A percentile compares a stretch with the other conserved stretches of the same genome.
These are phyloP conservation scores for Aphanomyces astaci DNA, from an alignment of 352 stramenopile genomes.

Conservation along the genomic window DNA sequence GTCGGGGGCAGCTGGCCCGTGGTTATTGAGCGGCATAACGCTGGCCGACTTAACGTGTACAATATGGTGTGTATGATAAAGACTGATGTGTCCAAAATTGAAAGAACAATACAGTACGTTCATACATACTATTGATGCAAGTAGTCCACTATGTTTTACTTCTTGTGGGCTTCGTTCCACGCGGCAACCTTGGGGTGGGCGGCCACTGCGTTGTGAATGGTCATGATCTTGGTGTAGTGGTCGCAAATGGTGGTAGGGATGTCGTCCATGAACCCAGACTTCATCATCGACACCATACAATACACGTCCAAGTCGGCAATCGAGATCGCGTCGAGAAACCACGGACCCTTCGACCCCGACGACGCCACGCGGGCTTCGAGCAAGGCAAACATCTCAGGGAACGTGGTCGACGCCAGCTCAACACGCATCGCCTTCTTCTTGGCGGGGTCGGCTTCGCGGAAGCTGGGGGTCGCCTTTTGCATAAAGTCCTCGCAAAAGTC, in stretches of 20 bases:
- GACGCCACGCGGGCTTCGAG: constrained; percentile 12
- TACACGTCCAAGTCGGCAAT: constrained; percentile 17
- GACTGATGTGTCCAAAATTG: neutral
- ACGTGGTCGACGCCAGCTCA: neutral
- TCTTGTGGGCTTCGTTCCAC: constrained; percentile 7
- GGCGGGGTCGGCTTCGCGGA: constrained; percentile 21
- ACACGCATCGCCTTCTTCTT: constrained; percentile 7
- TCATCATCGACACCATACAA: neutral
- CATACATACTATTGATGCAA: no score
- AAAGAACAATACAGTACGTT: neutral
- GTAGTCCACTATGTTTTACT: no score
- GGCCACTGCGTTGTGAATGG: neutral
- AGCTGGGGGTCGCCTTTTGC: constrained; percentile 13
- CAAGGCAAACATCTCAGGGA: constrained; percentile 5
- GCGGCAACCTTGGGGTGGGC: neutral
- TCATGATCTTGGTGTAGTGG: neutral
- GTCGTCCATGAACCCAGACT: neutral
- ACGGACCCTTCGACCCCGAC: neutral
- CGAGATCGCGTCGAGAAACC: constrained; percentile 7
- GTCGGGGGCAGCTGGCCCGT: constrained; percentile 17
- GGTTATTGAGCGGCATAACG: constrained; percentile 32
- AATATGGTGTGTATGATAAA: constrained; percentile 1
- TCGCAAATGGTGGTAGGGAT: constrained; percentile 8
- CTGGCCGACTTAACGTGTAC: constrained; percentile 47
- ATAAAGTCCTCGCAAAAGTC: constrained; percentile 30